Evolutionary conservation across 495 filamentous ascomycete genomes (phyloP), one percentile per base, ranked within the genome.

Genomic region (Polyplosphaeria fusca): DNA sequence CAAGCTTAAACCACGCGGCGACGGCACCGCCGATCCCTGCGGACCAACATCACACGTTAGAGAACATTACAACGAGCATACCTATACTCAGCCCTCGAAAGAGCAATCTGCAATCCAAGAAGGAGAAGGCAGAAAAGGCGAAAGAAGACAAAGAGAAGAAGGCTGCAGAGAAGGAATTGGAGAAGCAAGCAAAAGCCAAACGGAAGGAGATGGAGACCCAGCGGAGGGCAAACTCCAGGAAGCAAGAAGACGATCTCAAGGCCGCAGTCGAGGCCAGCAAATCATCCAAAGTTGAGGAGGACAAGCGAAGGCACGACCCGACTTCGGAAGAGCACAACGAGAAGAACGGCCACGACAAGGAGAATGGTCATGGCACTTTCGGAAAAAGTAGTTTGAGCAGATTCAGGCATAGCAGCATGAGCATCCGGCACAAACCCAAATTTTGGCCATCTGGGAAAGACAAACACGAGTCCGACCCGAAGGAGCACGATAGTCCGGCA

Each of bases 181-280:
- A 82, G 50, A 88, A 84, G 64, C 77, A 75, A 3, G 79, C 81
- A 1, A 80, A 86, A 60, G 80, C 81, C 57, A 82, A 81, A 35
- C 76, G 82, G 52, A 86, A 83, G 59, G 86, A 87, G 26, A 64
- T 78, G 11, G 82, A 87, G 22, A 71, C 59, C 52, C 68, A 71
- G 50, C 55, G 76, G 19, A 74, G 71, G 59, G 79, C 82, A 39
- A 70, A 71, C 25, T 70, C 76, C 46, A 75, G 74, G 55, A 77
- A 76, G 41, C 79, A 84, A 62, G 79, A 80, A 19, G 80, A 80
- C 19, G 81, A 86, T 5, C 50, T 81, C 3, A 79, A 79, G 67
- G 75, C 73, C 37, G 83, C 80, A 0, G 70, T 85, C 13, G 79
- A 82, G 54, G 74, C 76, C 9, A 85, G 80, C 69, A 84, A 77